phyloP scores from a whole-genome alignment of 2,329 filamentous ascomycete species.

The Pseudomassariella vexata region DNA sequence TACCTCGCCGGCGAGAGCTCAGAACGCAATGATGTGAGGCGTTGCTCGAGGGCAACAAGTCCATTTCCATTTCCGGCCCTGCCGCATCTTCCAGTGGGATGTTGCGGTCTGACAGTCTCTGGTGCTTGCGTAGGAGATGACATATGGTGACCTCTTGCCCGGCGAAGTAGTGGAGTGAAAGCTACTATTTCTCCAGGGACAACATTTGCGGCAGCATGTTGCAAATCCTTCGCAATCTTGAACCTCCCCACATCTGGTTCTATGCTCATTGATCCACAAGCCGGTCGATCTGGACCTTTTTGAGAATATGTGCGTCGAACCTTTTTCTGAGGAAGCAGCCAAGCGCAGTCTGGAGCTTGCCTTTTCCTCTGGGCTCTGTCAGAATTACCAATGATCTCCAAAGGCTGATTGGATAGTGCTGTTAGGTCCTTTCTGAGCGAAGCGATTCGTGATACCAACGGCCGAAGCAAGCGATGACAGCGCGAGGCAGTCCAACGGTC shows the following conservation, averaged over 20 bases:
- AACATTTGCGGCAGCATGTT: conserved; percentile 4
- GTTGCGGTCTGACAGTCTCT: background rate
- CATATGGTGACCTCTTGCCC: conserved; percentile 18
- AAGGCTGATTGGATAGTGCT: conserved; percentile 7
- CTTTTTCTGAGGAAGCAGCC: conserved; percentile 21
- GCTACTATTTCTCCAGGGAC: conserved; percentile 19
- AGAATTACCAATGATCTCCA: no score
- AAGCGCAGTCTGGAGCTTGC: conserved; percentile 11
- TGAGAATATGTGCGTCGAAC: conserved; percentile 24
- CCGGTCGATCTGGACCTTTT: conserved; percentile 4
- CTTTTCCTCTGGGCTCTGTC: no score
- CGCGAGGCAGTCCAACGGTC: conserved; percentile 33
- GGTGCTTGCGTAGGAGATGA: conserved; percentile 12
- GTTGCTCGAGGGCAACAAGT: conserved; percentile 23
- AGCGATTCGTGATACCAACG: conserved; percentile 34
- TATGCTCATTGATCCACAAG: background rate
- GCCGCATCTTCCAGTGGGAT: conserved; percentile 1
- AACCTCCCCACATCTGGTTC: conserved; percentile 2
- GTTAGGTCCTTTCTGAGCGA: conserved; percentile 29
- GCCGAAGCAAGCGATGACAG: conserved; percentile 36
- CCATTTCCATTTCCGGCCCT: conserved; percentile 7
- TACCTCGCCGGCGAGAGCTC: conserved; percentile 22
- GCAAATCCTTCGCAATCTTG: conserved; percentile 12
- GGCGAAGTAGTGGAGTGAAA: conserved; percentile 21
- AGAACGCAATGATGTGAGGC: conserved; percentile 27